phyloP scores from a whole-genome alignment of 768 basidiomycete species.

The Sarcodon aspratus region DNA sequence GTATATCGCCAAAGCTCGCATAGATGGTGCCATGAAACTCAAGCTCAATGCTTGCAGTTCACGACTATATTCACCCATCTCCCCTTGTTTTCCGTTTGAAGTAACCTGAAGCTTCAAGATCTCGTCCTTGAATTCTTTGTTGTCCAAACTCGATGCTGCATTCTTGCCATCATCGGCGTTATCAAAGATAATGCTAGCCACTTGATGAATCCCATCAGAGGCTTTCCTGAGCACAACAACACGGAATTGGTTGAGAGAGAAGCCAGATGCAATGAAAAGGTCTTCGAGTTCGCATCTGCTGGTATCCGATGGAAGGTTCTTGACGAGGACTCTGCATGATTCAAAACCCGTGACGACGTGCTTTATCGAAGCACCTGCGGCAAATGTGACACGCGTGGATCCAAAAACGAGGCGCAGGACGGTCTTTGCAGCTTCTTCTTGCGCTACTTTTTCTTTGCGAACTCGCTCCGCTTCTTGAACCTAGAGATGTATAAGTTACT shows the following conservation, averaged over 20 bases:
- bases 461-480: constrained; percentile 7
- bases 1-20: constrained; percentile 4
- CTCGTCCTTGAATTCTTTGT: constrained; percentile 33
- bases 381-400: background rate
- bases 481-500: no score
- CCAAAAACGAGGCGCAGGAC: constrained; percentile 33
- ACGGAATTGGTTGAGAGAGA: constrained; percentile 21
- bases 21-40: constrained; percentile 38
- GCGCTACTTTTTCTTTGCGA: constrained; percentile 9
- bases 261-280: constrained; percentile 32
- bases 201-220: constrained; percentile 1
- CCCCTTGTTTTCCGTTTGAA: constrained; percentile 18
- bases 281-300: constrained; percentile 7
- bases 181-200: background rate
- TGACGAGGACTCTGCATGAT: background rate
- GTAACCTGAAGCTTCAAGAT: constrained; percentile 30
- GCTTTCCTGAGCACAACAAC: constrained; percentile 20
- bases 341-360: background rate
- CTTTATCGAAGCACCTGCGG: background rate
- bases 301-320: background rate
- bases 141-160: constrained; percentile 34
- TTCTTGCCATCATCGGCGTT: constrained; percentile 24
- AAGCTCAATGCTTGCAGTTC: constrained; percentile 31
- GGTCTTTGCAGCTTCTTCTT: constrained; percentile 30
- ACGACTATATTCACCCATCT: constrained; percentile 25